phyloP scores from a whole-genome alignment of 73 alveolate genomes.

The Symbiodinium natans region DNA sequence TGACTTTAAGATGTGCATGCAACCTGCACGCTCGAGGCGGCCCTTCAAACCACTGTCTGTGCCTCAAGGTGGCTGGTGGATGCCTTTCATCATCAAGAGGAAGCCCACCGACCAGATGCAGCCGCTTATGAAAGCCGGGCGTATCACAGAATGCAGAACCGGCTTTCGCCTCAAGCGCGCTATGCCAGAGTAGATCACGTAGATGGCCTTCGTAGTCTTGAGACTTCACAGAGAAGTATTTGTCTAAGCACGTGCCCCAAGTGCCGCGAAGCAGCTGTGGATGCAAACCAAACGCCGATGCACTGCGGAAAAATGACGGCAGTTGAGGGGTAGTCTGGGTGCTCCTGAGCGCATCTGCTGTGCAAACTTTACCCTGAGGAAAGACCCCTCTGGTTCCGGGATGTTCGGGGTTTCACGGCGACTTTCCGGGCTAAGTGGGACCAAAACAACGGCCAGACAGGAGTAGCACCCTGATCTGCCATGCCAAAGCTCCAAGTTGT shows the following conservation, averaged over 20 bases:
- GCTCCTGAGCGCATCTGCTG: slow-evolving; percentile 7
- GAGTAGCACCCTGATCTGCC: too few species aligned
- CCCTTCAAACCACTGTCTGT: too few species aligned
- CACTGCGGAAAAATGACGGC: slow-evolving; percentile 88
- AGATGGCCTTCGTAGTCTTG: slow-evolving; percentile 34
- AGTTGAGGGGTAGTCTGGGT: slow-evolving; percentile 74
- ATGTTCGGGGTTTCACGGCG: too few species aligned
- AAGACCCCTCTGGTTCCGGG: background rate
- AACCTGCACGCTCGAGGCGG: too few species aligned
- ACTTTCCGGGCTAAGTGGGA: too few species aligned
- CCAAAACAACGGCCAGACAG: too few species aligned
- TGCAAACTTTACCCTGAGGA: too few species aligned
- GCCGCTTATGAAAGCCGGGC: slow-evolving; percentile 83
- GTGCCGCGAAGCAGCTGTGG: background rate
- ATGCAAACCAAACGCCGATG: slow-evolving; percentile 82
- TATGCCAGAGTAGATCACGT: slow-evolving; percentile 52
- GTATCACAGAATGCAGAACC: slow-evolving; percentile 83
- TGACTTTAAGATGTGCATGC: too few species aligned
- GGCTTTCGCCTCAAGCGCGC: slow-evolving; percentile 61
- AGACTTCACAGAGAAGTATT: background rate
- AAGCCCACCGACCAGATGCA: slow-evolving; percentile 80
- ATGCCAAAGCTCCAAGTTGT: slow-evolving; percentile 44
- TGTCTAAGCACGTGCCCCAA: background rate
- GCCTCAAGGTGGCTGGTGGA: slow-evolving; percentile 61
- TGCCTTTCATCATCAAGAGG: slow-evolving; percentile 76